Conservation (phyloP, 441 rosid genomes). For the Pelargonium cotyledonis region DNA sequence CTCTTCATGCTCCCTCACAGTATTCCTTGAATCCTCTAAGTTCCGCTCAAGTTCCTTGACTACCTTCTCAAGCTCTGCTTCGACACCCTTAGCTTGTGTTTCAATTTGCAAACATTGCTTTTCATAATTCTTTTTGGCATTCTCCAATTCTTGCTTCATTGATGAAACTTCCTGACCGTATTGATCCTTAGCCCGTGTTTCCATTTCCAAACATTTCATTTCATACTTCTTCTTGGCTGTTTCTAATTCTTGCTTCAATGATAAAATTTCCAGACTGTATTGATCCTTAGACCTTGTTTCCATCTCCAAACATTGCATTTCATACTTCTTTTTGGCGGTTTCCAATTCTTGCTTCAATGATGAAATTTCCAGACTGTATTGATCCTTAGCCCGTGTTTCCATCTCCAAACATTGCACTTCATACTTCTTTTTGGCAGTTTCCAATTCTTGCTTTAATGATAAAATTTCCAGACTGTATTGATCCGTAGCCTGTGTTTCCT, state of each 20-base stretch:
- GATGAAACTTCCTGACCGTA: not conserved
- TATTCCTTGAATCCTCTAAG: slow-evolving; percentile 2
- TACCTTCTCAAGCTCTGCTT: slow-evolving; percentile 45
- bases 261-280: not conserved
- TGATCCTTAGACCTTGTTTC: not conserved
- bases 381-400: slow-evolving; percentile 1
- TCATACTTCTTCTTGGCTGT: not conserved
- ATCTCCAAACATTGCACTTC: slow-evolving; percentile 1
- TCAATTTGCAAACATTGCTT: slow-evolving; percentile 1
- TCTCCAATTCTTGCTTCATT: not conserved
- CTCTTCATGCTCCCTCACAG: not conserved
- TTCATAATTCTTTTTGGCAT: not conserved
- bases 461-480: not conserved
- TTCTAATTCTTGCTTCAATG: not conserved
- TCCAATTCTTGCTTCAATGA: not conserved
- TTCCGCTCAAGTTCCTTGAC: slow-evolving; percentile 44
- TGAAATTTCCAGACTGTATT: not conserved
- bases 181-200: not conserved
- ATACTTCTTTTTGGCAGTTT: not conserved
- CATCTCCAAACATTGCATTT: not conserved
- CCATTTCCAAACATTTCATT: slow-evolving; percentile 1
- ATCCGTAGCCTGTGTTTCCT: not conserved
- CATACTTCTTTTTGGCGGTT: too few species aligned
- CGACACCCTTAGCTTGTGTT: slow-evolving; percentile 16
- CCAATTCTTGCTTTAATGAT: not conserved